Base-by-base conservation (phyloP, 2,329 filamentous ascomycete species). In the Neopestalotiopsis clavispora region DNA sequence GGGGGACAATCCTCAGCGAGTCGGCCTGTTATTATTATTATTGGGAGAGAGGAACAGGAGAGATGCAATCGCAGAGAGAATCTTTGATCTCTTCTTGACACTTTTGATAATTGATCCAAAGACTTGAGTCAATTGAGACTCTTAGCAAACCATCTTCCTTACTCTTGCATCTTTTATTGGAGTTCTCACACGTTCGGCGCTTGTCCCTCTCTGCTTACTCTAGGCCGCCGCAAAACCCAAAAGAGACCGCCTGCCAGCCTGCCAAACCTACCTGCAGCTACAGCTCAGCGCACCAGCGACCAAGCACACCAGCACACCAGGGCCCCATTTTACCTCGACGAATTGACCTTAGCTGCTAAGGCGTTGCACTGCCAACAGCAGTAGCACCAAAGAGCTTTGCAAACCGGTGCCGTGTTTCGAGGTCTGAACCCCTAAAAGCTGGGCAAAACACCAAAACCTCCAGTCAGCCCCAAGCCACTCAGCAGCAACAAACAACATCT, bases 331-430 rank as follows among this genome's bases (percentile, higher is more conserved):
- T 52, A 52, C 45, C 45, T 52, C 45, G 34, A 38, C 34, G 34
- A 10, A 38, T 38, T 38, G 34, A 38, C 34, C 34, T 38, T 52
- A 52, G 45, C 45, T 52, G 45, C n/a, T 52, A 52, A n/a, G 59
- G 32, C 59, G 59, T 62, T 40, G 59, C 32, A 40, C 59, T 38
- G 59, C 59, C 59, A 62, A 62, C 59, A 34, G 23, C 13, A 56
- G 20, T 59, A 59, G 30, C 34, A 62, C 59, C 59, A 62, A 42
- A 20, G 32, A 62, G 57, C 59, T 62, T 28, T 40, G 63, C 56
- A 66, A 66, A 66, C 63, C 32, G 34, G 63, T 66, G 23, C 63
- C 42, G 63, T 45, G 63, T 66, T 66, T 66, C 63, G 63, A 66
- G 42, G 40, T 65, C 62, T 20, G 42, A 65, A 20, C 62, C 62